Base-by-base conservation (phyloP, 345 rosid species). In the Rhodamnia rubescens region DNA sequence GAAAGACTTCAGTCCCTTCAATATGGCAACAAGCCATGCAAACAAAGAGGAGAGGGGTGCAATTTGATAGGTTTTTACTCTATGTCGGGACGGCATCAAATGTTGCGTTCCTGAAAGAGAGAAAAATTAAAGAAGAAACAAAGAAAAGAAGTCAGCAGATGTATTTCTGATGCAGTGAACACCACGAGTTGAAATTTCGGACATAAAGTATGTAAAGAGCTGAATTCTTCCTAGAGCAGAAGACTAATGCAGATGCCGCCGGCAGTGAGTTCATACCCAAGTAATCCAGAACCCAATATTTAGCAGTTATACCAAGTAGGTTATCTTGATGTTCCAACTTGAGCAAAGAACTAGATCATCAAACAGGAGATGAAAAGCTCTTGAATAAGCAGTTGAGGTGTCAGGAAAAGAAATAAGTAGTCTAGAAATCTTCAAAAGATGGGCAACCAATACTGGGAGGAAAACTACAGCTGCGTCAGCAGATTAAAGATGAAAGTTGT, bases 21-120 rank as follows among this genome's bases (percentile, higher is more conserved):
- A 87, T 85, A 88, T 92, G 85, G 89, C 88, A 85, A 94, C 93
- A 55, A 96, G 93, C 96, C 98, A 95, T 49, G 92, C 88, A 91
- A 95, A 93, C 90, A 96, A 85, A 87, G 82, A 87, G 84, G 92
- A 92, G 85, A 94, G 91, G 82, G 83, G 87, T 82, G 91, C 91
- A 83, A 88, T 87, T 87, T 87, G 90, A 74, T 74, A 61, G 85
- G 89, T 87, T 87, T 88, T 90, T 82, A 82, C 83, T 15, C 49
- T 56, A 58, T 86, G 83, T 89, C 89, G 93, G 83, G 88, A 86
- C 26, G 88, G 74, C 7, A 54, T 27, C 78, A 74, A 82, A 85
- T 53, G 84, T 53, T 40, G 87, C 83, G 51, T 81, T 89, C 93
- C 85, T 83, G 80, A 56, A 86, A 83, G 58, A 78, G 15, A 10